A percentile compares a stretch with the other conserved stretches of the same genome.
Conservation (phyloP, 2,329 filamentous ascomycete species). For the Domatiomyces globalis region DNA sequence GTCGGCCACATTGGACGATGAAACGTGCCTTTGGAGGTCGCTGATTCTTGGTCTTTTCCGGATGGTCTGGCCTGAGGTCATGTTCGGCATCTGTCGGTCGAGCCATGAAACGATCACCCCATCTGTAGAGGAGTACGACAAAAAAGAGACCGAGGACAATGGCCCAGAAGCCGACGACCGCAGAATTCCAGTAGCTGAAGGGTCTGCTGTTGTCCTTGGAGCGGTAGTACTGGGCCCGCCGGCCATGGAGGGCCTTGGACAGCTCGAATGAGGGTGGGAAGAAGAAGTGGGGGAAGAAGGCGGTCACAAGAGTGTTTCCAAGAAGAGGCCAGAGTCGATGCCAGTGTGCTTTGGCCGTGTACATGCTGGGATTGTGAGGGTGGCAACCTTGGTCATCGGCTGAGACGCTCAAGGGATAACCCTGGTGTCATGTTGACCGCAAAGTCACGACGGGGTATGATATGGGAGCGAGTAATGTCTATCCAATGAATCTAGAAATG, state of each 20-base stretch:
- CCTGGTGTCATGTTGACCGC: neutral
- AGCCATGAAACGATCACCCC: neutral
- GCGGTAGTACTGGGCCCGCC: neutral
- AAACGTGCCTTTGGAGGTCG: slow-evolving; percentile 5
- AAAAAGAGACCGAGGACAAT: slow-evolving; percentile 1
- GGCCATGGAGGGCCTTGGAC: neutral
- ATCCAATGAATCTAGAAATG: neutral
- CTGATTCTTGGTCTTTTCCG: neutral
- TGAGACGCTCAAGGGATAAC: neutral
- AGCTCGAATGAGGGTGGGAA: neutral
- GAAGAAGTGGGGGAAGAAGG: neutral
- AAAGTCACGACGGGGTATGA: neutral
- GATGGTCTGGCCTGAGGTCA: neutral
- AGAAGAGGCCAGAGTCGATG: neutral
- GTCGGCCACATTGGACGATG: slow-evolving; percentile 3
- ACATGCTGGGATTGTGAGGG: neutral
- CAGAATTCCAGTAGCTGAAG: slow-evolving; percentile 1
- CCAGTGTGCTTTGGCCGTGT: neutral
- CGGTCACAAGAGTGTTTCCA: neutral
- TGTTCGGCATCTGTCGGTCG: neutral
- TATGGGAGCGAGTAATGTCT: neutral
- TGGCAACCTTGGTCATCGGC: too few relatives aligned
- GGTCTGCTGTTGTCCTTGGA: neutral
- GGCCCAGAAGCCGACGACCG: slow-evolving; percentile 1
- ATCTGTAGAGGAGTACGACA: neutral